A percentile compares a stretch with the other conserved stretches of the same genome.
Conservation (phyloP, 805 yeast genomes). For the Metschnikowia peoriensis region DNA sequence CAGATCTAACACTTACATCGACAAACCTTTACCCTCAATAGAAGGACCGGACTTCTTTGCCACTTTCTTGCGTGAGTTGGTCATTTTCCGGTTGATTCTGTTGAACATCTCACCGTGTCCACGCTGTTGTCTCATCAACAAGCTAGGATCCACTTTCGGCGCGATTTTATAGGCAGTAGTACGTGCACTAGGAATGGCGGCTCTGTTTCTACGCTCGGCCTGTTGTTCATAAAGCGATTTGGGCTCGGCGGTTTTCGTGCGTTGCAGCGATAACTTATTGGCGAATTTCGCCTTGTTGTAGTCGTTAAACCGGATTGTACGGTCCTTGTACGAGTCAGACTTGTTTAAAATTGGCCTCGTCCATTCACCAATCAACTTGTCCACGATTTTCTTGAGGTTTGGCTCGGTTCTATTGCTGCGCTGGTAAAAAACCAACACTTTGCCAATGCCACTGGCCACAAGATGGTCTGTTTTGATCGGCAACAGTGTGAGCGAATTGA, state of each 20-base stretch:
- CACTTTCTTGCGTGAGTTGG: conserved; percentile 46
- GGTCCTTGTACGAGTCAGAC: conserved; percentile 90
- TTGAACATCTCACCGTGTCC: conserved; percentile 75
- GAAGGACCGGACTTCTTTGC: conserved; percentile 70
- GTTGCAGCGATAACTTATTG: conserved; percentile 37
- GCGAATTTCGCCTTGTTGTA: conserved; percentile 61
- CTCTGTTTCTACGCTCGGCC: conserved; percentile 89
- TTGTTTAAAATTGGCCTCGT: conserved; percentile 97
- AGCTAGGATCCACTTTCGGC: conserved; percentile 65
- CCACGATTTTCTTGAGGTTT: conserved; percentile 81
- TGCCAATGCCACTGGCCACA: conserved; percentile 92
- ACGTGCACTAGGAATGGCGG: conserved; percentile 92
- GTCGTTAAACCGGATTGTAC: conserved; percentile 63
- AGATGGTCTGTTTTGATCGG: conserved; percentile 96
- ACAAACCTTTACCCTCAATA: conserved; percentile 67
- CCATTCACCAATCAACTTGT: conserved; percentile 93
- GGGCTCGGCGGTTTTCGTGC: conserved; percentile 33
- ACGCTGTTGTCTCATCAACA: conserved; percentile 47
- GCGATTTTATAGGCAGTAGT: conserved; percentile 89
- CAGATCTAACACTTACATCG: conserved; percentile 24
- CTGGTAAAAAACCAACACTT: conserved; percentile 90
- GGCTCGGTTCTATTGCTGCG: conserved; percentile 87
- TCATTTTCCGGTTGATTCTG: conserved; percentile 63
- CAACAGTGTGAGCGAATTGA: conserved; percentile 66
- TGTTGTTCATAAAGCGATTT: conserved; percentile 80